Evolutionary conservation across 495 filamentous ascomycete species (phyloP).

Genomic region (Halenospora varia): DNA sequence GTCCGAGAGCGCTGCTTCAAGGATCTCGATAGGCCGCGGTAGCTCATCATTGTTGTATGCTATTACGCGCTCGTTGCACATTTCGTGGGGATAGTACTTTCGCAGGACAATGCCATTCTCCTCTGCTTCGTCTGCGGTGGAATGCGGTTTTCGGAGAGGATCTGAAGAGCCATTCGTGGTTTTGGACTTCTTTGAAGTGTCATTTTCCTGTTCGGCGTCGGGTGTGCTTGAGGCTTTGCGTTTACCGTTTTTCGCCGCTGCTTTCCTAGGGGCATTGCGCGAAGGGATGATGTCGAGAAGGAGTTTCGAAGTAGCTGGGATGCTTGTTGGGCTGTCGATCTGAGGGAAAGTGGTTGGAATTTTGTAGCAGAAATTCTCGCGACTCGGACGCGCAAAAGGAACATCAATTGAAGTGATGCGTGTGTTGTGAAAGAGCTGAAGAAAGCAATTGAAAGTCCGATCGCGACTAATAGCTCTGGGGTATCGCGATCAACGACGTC

Average conservation of each 20-base stretch:
- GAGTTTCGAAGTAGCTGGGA: background rate
- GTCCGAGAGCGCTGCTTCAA: constrained; percentile 50
- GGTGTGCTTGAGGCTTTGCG: constrained; percentile 10
- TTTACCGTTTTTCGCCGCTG: constrained; percentile 4
- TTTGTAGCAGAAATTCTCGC: no score
- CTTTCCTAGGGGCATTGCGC: constrained; percentile 12
- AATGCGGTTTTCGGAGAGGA: constrained; percentile 36
- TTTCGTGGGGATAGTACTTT: constrained; percentile 80
- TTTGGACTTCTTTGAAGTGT: constrained; percentile 9
- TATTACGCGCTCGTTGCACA: constrained; percentile 69
- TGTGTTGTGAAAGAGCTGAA: no score
- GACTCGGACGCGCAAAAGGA: no score
- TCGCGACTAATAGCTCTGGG: background rate
- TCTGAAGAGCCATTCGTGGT: constrained; percentile 15
- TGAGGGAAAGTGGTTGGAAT: background rate
- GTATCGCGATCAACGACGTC: background rate
- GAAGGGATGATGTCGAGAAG: background rate
- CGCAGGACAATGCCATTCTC: constrained; percentile 70
- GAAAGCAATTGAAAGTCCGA: background rate
- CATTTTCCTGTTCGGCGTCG: background rate
- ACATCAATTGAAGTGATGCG: no score
- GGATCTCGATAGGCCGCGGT: constrained; percentile 63
- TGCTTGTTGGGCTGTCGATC: background rate
- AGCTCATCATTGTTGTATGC: constrained; percentile 66
- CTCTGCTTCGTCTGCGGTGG: constrained; percentile 44